Evolutionary conservation across 208 protist species (phyloP).

Genomic region (Wallacemonas sp.): DNA sequence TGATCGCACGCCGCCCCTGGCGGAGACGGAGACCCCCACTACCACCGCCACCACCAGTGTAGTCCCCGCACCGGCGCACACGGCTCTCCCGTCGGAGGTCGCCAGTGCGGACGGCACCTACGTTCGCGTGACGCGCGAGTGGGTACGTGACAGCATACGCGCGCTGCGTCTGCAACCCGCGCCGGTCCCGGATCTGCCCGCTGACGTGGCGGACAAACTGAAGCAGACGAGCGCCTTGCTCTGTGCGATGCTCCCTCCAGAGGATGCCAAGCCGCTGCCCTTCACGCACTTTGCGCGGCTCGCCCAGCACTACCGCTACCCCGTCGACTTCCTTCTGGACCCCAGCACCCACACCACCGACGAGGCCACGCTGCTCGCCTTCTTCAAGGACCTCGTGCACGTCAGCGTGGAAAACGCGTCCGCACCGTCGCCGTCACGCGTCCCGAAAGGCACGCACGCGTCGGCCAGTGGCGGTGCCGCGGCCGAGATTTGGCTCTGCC

Average conservation of each 20-base stretch:
- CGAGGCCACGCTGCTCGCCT: constrained; percentile 13
- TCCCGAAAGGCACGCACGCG: too few relatives aligned
- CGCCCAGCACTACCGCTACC: constrained; percentile 39
- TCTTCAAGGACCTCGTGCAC: constrained; percentile 33
- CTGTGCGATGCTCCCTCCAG: constrained; percentile 40
- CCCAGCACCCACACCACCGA: background rate
- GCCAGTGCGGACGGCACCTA: background rate
- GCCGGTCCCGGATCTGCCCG: background rate
- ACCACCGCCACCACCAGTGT: too few relatives aligned
- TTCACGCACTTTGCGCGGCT: constrained; percentile 40
- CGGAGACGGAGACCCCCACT: too few relatives aligned
- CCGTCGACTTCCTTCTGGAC: constrained; percentile 18
- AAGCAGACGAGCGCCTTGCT: constrained; percentile 31
- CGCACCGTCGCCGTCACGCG: background rate
- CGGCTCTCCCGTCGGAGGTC: constrained; percentile 10
- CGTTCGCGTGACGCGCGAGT: constrained; percentile 20
- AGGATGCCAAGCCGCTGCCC: constrained; percentile 42
- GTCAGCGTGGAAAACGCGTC: constrained; percentile 4
- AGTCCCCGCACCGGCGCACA: constrained; percentile 20
- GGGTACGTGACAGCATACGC: constrained; percentile 29
- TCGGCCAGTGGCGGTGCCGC: background rate
- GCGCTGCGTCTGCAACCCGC: constrained; percentile 29
- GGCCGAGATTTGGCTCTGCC: constrained; percentile 22
- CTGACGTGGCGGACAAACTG: constrained; percentile 11
- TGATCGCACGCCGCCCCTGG: too few relatives aligned